Evolutionary conservation across 2,329 filamentous ascomycete species (phyloP).

Genomic region (Chrysoporthe austroafricana): DNA sequence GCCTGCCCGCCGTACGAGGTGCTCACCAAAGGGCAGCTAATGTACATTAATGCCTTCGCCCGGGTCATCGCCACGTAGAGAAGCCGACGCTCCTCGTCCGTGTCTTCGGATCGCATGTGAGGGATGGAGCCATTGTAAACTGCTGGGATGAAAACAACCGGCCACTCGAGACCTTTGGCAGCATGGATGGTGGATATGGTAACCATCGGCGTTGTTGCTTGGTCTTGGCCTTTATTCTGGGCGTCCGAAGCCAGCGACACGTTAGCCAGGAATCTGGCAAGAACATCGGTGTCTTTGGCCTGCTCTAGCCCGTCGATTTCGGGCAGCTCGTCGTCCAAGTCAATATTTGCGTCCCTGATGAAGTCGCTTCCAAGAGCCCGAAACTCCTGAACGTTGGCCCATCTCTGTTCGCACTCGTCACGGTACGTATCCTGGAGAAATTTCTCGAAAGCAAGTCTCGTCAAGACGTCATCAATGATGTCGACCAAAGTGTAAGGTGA

Average conservation of each 20-base stretch:
- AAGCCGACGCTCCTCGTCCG: conserved; percentile 83
- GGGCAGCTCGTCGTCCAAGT: conserved; percentile 62
- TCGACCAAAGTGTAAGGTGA: conserved; percentile 48
- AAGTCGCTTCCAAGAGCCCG: conserved; percentile 78
- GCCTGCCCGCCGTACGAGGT: conserved; percentile 57
- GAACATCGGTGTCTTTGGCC: conserved; percentile 61
- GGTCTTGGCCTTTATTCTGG: conserved; percentile 64
- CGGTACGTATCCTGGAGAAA: conserved; percentile 73
- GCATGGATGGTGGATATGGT: conserved; percentile 97
- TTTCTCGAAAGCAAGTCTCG: conserved; percentile 72
- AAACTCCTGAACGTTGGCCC: conserved; percentile 92
- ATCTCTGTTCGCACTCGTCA: conserved; percentile 76
- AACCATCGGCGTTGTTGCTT: conserved; percentile 64
- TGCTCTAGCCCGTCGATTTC: conserved; percentile 74
- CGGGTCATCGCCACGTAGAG: conserved; percentile 97
- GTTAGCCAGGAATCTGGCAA: conserved; percentile 86
- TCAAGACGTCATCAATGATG: conserved; percentile 57
- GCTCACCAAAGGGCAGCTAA: conserved; percentile 77
- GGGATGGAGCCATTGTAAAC: conserved; percentile 91
- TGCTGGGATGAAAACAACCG: conserved; percentile 88
- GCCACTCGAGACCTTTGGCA: conserved; percentile 96
- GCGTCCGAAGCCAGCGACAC: conserved; percentile 83
- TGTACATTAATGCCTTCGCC: conserved; percentile 82
- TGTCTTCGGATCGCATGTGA: conserved; percentile 82
- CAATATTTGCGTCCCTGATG: conserved; percentile 46